Base-by-base conservation (phyloP, 2,329 filamentous ascomycete species). In the Exophiala oligosperma region DNA sequence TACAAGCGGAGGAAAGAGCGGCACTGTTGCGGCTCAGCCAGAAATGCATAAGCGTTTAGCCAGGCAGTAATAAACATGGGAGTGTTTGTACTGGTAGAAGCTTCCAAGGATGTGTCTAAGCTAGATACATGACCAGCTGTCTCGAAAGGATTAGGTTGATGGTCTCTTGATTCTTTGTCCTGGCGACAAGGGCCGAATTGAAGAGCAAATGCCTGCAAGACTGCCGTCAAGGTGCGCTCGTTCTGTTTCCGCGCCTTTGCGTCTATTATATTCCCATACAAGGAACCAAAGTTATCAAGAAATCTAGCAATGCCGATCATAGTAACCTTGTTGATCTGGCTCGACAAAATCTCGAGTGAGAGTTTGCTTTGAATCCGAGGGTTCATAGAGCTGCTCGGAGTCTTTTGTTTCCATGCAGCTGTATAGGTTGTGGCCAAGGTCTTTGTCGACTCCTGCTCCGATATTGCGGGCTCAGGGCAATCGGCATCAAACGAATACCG, bases 221-320 rank as follows among this genome's bases (percentile, higher is more conserved):
- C 54, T 2, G 58, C 58, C 1, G 51, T 60, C 54, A 60, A 49
- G 3, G 54, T 57, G 23, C 40, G 49, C 32, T 60, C 58, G 32
- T 57, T 48, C 38, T 54, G 49, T n/a, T 53, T 54, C 24, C 58
- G 54, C 32, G 46, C 46, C 28, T 54, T 57, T 38, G 49, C 53
- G 14, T 57, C 54, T 26, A 60, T 47, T 23, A 23, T 40, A 26
- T 60, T 60, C n/a, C 54, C 48, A 28, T 60, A 60, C 2, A 60
- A 26, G 12, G 54, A 44, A 11, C 58, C 54, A 57, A 60, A 60
- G 49, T 60, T 60, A 50, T 60, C 58, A 21, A 60, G 41, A 17
- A 60, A 60, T 35, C 58, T 49, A n/a, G 58, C 58, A 11, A 60
- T 54, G 23, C 58, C 58, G 29, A 60, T 43, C 58, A 60, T 57